Conservation (phyloP, 345 rosid species). For the Zanthoxylum bungeanum region DNA sequence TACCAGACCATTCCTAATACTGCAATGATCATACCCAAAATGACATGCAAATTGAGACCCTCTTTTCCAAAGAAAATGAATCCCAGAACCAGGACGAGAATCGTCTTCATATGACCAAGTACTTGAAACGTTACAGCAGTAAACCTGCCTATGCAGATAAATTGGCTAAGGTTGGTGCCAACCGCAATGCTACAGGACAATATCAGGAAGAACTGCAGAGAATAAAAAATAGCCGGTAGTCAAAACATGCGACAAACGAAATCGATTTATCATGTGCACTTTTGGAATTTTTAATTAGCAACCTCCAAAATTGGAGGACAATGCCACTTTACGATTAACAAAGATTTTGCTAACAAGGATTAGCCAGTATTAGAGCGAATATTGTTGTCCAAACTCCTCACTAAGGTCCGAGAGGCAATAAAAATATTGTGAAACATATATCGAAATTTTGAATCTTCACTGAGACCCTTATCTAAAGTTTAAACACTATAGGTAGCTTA, state of each 20-base stretch:
- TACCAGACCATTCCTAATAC: conserved; percentile 94
- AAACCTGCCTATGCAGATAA: conserved; percentile 96
- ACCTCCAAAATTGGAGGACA: background rate
- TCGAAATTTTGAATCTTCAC: background rate
- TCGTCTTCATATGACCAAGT: conserved; percentile 98
- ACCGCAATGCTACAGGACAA: conserved; percentile 89
- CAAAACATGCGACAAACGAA: background rate
- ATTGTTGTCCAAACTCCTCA: background rate
- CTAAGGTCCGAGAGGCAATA: too few relatives aligned
- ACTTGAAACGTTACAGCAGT: conserved; percentile 98
- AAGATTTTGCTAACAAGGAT: background rate
- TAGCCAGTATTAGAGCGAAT: background rate
- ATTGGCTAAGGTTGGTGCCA: conserved; percentile 98
- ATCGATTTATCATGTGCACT: background rate
- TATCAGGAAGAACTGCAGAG: conserved; percentile 69
- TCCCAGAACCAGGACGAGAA: conserved; percentile 82
- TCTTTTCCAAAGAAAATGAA: conserved; percentile 91
- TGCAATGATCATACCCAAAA: conserved; percentile 87
- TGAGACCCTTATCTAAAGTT: background rate
- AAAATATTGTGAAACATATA: background rate
- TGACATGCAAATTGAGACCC: conserved; percentile 82
- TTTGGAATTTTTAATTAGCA: background rate
- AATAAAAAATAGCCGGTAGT: background rate
- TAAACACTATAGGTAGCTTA: background rate
- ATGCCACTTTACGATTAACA: background rate